These are phyloP conservation scores for Plectosphaerella cucumerina DNA, from an alignment of 2,329 filamentous ascomycete genomes.

Conservation along the genomic window DNA sequence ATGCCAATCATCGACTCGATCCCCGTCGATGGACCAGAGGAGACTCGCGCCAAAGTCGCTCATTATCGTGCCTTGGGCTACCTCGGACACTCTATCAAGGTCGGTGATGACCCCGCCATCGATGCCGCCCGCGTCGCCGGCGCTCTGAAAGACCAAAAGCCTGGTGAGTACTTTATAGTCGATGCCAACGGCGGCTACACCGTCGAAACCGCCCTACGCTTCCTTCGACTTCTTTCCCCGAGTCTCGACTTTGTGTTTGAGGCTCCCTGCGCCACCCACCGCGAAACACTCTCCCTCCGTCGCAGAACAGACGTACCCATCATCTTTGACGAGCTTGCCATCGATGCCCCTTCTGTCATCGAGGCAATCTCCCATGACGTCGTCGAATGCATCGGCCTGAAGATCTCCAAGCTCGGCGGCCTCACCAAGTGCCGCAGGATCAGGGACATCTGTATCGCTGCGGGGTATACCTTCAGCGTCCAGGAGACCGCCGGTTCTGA, in stretches of 20 bases:
- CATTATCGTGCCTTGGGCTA: background rate
- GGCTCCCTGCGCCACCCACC: background rate
- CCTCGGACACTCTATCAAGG: background rate
- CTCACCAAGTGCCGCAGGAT: background rate
- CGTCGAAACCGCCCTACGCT: background rate
- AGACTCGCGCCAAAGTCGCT: background rate
- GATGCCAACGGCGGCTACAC: background rate
- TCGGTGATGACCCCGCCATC: background rate
- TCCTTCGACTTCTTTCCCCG: slow-evolving; percentile 1
- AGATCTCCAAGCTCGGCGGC: slow-evolving; percentile 2
- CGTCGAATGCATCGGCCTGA: background rate
- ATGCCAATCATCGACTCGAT: background rate
- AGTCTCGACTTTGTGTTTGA: background rate
- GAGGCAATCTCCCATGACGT: background rate
- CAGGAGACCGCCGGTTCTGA: background rate
- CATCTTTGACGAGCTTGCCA: slow-evolving; percentile 1
- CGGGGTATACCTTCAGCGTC: background rate
- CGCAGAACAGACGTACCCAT: background rate
- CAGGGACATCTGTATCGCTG: background rate
- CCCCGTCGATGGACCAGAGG: background rate
- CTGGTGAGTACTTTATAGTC: background rate
- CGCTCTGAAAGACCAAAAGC: background rate
- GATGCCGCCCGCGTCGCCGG: background rate
- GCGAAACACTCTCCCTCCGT: background rate
- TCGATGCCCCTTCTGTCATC: background rate